Evolutionary conservation across 129 eudicot species (phyloP), one percentile per base, ranked within the genome.

Genomic region (Cynara cardunculus): DNA sequence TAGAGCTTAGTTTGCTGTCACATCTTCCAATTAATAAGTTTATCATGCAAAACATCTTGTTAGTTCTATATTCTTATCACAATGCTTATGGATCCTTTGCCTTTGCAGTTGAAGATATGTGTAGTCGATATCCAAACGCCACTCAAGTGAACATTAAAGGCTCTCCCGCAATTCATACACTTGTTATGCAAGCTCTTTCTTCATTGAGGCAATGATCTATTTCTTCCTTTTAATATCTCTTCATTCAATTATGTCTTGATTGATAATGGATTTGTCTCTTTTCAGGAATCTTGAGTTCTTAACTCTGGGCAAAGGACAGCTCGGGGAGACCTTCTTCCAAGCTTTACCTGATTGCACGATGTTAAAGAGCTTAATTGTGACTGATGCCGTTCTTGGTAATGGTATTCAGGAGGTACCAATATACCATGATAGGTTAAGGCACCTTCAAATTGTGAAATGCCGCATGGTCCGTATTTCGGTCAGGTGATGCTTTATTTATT

Each of bases 91-190:
- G 65, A n/a, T 18, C 8, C 8, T 56, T 24, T 56, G 65, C 24
- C 65, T 85, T 73, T 79, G 76, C 84, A 95, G 99, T 95, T 91
- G 99, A 90, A 89, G 92, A 92, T 75, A 90, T 95, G 90, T 95
- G 97, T 85, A 91, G 62, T 21, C 97, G 97, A 18, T 95, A 95
- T 81, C 97, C 97, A 30, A 95, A 89, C 67, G 97, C 97, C 4
- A 90, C 88, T 80, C 88, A 85, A 86, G 87, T 92, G 31, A 95
- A 92, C 81, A 79, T 92, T 21, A 90, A 79, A 44, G 97, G 94
- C 28, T 81, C 92, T 46, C 92, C 93, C 3, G 81, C 74, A 31
- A 85, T 88, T 74, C 92, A 92, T 75, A 69, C 73, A 25, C 97
- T 95, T 76, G 99, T 74, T 30, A 91, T 92, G 97, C 92, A 83